These are phyloP conservation scores for Moesziomyces parantarcticus DNA, from an alignment of 1,284 basidiomycete genomes.

Conservation along the genomic window DNA sequence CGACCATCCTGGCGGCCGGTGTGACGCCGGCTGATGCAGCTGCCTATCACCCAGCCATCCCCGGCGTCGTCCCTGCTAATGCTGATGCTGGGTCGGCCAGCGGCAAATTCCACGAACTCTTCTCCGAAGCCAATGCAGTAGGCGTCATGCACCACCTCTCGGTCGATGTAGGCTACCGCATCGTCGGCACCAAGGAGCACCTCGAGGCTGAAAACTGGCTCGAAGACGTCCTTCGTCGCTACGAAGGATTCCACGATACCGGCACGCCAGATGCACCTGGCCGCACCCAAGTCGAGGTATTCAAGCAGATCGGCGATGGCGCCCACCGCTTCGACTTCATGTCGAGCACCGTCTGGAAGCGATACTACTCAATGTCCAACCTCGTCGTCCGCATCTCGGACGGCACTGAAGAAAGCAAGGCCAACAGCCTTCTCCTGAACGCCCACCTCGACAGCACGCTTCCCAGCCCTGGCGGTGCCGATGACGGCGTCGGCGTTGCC, in stretches of 20 bases:
- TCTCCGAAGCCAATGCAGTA: slow-evolving; percentile 61
- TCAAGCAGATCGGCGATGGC: slow-evolving; percentile 64
- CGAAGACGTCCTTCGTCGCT: slow-evolving; percentile 74
- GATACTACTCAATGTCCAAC: slow-evolving; percentile 86
- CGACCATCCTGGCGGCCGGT: slow-evolving; percentile 32
- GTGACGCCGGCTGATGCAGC: slow-evolving; percentile 39
- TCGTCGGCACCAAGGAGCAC: slow-evolving; percentile 90
- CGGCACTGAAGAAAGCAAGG: slow-evolving; percentile 73
- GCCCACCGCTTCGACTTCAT: slow-evolving; percentile 65
- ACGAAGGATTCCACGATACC: slow-evolving; percentile 68
- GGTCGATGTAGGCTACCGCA: slow-evolving; percentile 89
- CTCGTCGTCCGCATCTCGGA: slow-evolving; percentile 88
- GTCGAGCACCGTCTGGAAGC: slow-evolving; percentile 82
- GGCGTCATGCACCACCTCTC: slow-evolving; percentile 62
- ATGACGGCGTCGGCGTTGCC: slow-evolving; percentile 84
- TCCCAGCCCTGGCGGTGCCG: slow-evolving; percentile 70
- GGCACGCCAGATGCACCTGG: slow-evolving; percentile 30
- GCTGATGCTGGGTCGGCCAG: slow-evolving; percentile 11
- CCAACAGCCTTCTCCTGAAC: slow-evolving; percentile 78
- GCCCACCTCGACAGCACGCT: slow-evolving; percentile 82
- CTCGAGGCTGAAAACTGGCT: slow-evolving; percentile 87
- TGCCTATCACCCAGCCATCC: slow-evolving; percentile 35
- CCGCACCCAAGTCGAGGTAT: slow-evolving; percentile 65
- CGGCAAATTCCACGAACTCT: slow-evolving; percentile 40
- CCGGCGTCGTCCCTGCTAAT: slow-evolving; percentile 22